Evolutionary conservation across 1,284 basidiomycete genomes (phyloP).

Genomic region (Mycena citricolor): DNA sequence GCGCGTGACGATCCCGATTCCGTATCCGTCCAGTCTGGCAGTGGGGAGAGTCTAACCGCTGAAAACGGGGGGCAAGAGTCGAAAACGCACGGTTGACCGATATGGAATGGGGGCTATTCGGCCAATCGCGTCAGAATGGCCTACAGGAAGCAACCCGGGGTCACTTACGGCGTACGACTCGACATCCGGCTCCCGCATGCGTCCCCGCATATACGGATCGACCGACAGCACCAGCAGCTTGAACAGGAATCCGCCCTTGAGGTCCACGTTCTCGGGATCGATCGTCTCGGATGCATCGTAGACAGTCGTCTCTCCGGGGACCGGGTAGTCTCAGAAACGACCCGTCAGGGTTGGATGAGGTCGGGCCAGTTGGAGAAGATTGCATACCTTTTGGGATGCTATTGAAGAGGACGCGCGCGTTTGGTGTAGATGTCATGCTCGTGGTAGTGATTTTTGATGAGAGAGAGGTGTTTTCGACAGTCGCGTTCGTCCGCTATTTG

Average conservation of each 20-base stretch:
- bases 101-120: conserved; percentile 23
- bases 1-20: conserved; percentile 34
- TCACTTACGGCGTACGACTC: conserved; percentile 24
- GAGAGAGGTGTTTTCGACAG: too few relatives aligned
- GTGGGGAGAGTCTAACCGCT: neutral
- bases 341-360: too few relatives aligned
- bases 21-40: conserved; percentile 25
- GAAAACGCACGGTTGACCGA: conserved; percentile 30
- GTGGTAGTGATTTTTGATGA: too few relatives aligned
- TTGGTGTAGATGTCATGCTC: neutral
- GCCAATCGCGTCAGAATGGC: conserved; percentile 17
- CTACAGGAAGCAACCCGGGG: neutral
- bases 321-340: conserved; percentile 31
- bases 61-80: neutral
- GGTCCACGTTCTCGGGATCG: conserved; percentile 41
- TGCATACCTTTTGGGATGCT: neutral
- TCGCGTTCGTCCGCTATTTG: too few relatives aligned
- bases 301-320: conserved; percentile 36
- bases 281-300: conserved; percentile 41
- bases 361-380: too few relatives aligned
- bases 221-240: conserved; percentile 42
- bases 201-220: conserved; percentile 40
- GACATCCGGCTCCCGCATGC: conserved; percentile 30
- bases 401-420: neutral
- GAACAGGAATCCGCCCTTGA: conserved; percentile 46